Conservation (phyloP, 345 rosid genomes). For the Lepidium aucheri region DNA sequence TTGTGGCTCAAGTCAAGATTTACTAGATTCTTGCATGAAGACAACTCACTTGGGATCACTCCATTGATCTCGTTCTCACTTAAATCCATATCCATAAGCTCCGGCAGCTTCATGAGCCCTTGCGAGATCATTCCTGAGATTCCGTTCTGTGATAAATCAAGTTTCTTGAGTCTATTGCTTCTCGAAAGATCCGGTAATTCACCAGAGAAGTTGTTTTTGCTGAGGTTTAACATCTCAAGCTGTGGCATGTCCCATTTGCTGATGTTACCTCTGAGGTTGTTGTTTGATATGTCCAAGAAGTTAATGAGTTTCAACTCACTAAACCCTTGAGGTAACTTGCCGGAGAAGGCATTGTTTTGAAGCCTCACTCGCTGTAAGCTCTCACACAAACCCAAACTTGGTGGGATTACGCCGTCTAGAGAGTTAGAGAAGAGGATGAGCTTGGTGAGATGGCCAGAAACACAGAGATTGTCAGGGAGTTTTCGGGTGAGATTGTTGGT, state of each 20-base stretch:
- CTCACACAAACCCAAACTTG: constrained; percentile 39
- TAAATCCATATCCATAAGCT: constrained; percentile 55
- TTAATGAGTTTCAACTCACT: constrained; percentile 51
- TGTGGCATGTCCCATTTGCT: constrained; percentile 64
- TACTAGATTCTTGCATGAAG: constrained; percentile 66
- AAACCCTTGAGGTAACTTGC: constrained; percentile 45
- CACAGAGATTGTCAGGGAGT: constrained; percentile 59
- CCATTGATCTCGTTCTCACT: constrained; percentile 51
- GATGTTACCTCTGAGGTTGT: constrained; percentile 51
- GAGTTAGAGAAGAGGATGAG: constrained; percentile 81
- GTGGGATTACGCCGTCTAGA: constrained; percentile 53
- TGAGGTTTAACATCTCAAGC: constrained; percentile 70
- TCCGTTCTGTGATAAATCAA: constrained; percentile 53
- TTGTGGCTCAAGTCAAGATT: constrained; percentile 75
- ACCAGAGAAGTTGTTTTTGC: constrained; percentile 51
- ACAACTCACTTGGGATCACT: constrained; percentile 55
- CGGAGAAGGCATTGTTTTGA: constrained; percentile 55
- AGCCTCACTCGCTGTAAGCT: constrained; percentile 70
- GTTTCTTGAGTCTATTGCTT: constrained; percentile 47
- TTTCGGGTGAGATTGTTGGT: constrained; percentile 63
- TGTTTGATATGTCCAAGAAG: constrained; percentile 71
- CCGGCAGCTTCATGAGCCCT: constrained; percentile 34
- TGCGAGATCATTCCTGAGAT: constrained; percentile 54
- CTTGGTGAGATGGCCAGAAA: constrained; percentile 60
- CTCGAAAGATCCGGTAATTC: constrained; percentile 50